Conservation (phyloP, 345 rosid species). For the Eutrema yunnanense region DNA sequence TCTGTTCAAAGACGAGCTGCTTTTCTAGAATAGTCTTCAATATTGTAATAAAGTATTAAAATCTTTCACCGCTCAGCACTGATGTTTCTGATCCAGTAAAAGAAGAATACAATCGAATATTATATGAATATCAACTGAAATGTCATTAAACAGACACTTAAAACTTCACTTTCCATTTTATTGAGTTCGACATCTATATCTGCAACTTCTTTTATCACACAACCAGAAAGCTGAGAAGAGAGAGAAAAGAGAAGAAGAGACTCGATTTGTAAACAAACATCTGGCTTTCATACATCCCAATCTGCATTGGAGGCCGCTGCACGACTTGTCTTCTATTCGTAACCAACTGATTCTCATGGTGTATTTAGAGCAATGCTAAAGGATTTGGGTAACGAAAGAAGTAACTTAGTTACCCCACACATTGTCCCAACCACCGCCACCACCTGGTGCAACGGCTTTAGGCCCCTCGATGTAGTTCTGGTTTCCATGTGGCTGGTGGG, state of each 20-base stretch:
- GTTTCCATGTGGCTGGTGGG: conserved; percentile 50
- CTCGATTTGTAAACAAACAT: conserved; percentile 12
- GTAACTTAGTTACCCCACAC: conserved; percentile 63
- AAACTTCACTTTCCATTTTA: conserved; percentile 10
- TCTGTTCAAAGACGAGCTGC: background rate
- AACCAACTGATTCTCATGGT: background rate
- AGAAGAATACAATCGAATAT: background rate
- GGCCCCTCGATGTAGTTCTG: conserved; percentile 73
- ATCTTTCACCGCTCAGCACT: background rate
- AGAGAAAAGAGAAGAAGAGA: conserved; percentile 8
- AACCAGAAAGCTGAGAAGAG: conserved; percentile 7
- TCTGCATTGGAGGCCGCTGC: conserved; percentile 1
- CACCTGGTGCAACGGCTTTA: conserved; percentile 49
- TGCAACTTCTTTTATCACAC: background rate
- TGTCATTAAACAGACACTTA: conserved; percentile 12
- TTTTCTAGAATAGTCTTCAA: background rate
- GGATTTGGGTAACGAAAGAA: background rate
- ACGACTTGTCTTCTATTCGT: background rate
- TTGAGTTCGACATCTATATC: conserved; percentile 1
- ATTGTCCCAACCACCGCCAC: conserved; percentile 76
- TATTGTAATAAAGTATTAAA: background rate
- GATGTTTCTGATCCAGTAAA: background rate
- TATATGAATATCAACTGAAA: background rate
- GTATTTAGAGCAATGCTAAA: background rate
- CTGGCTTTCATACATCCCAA: conserved; percentile 2